Evolutionary conservation across 306 rosid species (phyloP), one percentile per base, ranked within the genome.

Genomic region (Dryas alaskensis): DNA sequence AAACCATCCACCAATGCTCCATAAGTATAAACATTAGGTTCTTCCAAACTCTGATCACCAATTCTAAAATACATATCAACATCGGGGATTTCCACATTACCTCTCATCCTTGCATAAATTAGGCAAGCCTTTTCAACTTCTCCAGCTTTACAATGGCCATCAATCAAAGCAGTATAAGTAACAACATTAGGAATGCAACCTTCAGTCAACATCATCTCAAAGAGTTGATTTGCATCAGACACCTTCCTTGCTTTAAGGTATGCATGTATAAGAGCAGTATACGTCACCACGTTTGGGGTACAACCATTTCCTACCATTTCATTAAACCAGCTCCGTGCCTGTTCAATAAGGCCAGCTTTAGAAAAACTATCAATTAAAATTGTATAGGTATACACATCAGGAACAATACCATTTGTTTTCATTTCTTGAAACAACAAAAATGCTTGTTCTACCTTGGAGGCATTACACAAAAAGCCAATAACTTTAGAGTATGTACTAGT

Each of bases 1-100:
- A 92, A 87, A 82, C 96, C 97, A 89, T 92, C 96, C 79, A 92
- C 89, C 84, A 92, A 79, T 73, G 97, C 97, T 78, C 96, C 97
- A 78, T 83, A 85, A 10, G 96, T 92, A 73, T 83, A 72, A 64
- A 89, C 86, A 80, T 89, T 89, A 79, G 96, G 96, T 75, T 72
- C 76, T 59, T 81, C 78, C 17, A 69, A 60, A 69, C 73, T 58
- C 44, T 70, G 74, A 75, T 77, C 76, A 25, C 77, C 80, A 78
- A 68, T 73, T 78, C 79, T 86, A 74, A 92, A 92, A 83, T 92
- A 92, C 79, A 78, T 83, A 81, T 87, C 96, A 59, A 89, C 84
- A 43, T 83, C 96, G 73, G 88, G 73, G 64, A 72, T 55, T 57
- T 83, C 86, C 54, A 83, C 3, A 74, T 85, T 80, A 76, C 92